Percentiles rank a stretch among this genome's conserved stretches.
phyloP scores from a whole-genome alignment of 306 rosid species.

The Luffa aegyptiaca region DNA sequence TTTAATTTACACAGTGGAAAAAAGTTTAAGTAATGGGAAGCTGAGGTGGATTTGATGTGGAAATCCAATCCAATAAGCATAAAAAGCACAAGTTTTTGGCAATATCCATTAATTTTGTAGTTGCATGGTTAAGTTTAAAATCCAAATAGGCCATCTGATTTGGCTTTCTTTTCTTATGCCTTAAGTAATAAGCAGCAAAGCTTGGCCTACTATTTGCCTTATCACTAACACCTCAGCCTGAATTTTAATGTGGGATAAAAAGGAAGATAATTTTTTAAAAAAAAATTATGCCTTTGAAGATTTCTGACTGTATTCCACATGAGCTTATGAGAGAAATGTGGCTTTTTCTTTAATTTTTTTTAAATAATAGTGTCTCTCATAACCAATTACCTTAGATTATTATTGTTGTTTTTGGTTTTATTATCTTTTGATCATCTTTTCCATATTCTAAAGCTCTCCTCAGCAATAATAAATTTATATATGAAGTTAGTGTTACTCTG shows the following conservation, averaged over 20 bases:
- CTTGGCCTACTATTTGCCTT: neutral
- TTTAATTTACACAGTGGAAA: neutral
- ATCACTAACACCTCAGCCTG: slow-evolving; percentile 4
- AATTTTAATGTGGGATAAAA: neutral
- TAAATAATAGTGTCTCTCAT: neutral
- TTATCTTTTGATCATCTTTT: neutral
- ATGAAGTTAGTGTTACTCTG: neutral
- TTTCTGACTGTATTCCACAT: slow-evolving; percentile 1
- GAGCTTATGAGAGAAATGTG: neutral
- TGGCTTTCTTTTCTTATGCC: neutral
- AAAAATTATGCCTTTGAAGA: neutral
- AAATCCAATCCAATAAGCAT: slow-evolving; percentile 3
- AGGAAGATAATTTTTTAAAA: neutral
- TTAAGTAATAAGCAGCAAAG: neutral
- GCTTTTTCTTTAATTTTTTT: neutral
- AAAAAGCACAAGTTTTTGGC: neutral
- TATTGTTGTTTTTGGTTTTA: neutral
- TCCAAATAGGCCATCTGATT: neutral
- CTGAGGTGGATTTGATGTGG: neutral
- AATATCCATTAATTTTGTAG: neutral
- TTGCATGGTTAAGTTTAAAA: neutral
- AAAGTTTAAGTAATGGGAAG: neutral
- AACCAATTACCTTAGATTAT: neutral
- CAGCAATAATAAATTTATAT: neutral
- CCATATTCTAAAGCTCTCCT: neutral